Evolutionary conservation across 2,329 filamentous ascomycete species (phyloP).

Genomic region (Cyphellophora attinorum): DNA sequence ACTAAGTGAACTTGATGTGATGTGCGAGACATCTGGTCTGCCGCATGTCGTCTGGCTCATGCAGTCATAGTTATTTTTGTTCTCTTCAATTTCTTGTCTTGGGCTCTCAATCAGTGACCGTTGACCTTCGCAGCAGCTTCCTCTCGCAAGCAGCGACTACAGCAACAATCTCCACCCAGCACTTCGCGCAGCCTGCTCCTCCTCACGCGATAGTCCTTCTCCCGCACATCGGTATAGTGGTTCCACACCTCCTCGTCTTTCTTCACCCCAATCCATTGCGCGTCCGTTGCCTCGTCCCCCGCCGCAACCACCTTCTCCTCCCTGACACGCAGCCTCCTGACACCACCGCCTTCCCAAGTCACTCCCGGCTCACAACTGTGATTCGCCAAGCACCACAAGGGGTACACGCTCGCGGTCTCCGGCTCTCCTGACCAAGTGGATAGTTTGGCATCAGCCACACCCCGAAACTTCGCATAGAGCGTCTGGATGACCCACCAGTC

Average conservation of each 20-base stretch:
- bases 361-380: constrained; percentile 95
- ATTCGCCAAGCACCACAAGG: constrained; percentile 92
- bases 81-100: no score
- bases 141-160: constrained; percentile 53
- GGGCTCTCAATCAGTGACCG: no score
- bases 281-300: constrained; percentile 9
- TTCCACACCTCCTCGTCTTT: constrained; percentile 79
- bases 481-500: constrained; percentile 68
- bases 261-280: constrained; percentile 56
- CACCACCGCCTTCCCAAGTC: constrained; percentile 64
- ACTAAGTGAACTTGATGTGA: no score
- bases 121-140: no score
- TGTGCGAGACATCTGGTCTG: no score
- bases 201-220: constrained; percentile 69
- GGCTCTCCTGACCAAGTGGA: constrained; percentile 69
- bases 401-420: constrained; percentile 87
- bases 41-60: no score
- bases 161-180: constrained; percentile 82
- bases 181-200: constrained; percentile 84
- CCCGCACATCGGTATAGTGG: constrained; percentile 88
- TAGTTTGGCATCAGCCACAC: constrained; percentile 79
- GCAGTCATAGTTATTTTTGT: no score
- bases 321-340: constrained; percentile 13
- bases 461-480: constrained; percentile 83
- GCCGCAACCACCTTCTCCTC: constrained; percentile 12